Evolutionary conservation across 2,329 filamentous ascomycete genomes (phyloP).

Genomic region (Clarireedia homoeocarpa): DNA sequence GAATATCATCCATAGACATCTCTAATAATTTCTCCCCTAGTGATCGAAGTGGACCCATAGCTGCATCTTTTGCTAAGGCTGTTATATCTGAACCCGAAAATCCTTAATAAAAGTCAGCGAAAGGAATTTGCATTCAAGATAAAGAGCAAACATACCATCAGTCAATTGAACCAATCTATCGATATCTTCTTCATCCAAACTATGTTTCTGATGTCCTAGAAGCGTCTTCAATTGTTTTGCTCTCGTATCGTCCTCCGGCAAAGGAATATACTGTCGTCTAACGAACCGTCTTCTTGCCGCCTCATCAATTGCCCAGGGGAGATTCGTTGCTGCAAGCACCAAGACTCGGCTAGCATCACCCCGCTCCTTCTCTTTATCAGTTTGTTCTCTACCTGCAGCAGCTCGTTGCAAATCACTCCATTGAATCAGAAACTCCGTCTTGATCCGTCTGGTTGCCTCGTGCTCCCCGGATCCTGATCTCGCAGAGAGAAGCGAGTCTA

Average conservation of each 20-base stretch:
- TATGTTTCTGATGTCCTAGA: slow-evolving; percentile 69
- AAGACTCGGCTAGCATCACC: slow-evolving; percentile 84
- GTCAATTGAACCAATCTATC: slow-evolving; percentile 68
- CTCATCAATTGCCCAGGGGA: slow-evolving; percentile 97
- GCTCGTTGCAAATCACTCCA: slow-evolving; percentile 93
- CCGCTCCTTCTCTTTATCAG: slow-evolving; percentile 55
- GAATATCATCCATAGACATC: slow-evolving; percentile 91
- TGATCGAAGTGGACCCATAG: slow-evolving; percentile 89
- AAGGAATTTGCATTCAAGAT: neutral
- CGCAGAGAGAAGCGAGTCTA: slow-evolving; percentile 84
- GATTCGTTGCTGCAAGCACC: slow-evolving; percentile 88
- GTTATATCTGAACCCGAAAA: slow-evolving; percentile 98
- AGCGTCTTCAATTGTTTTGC: slow-evolving; percentile 71
- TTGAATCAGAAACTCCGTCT: slow-evolving; percentile 96
- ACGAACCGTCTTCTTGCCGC: slow-evolving; percentile 88
- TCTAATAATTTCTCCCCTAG: slow-evolving; percentile 82
- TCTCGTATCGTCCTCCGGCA: slow-evolving; percentile 79
- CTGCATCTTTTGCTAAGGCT: slow-evolving; percentile 91
- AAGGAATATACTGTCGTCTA: slow-evolving; percentile 86
- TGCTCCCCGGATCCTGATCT: slow-evolving; percentile 79
- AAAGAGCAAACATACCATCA: slow-evolving; percentile 37
- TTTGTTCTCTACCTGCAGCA: slow-evolving; percentile 73
- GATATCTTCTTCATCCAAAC: slow-evolving; percentile 63
- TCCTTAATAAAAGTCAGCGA: slow-evolving; percentile 43
- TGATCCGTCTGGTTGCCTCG: slow-evolving; percentile 87